phyloP scores from a whole-genome alignment of 495 filamentous ascomycete genomes.

The Aspergillus incahuasiensis region DNA sequence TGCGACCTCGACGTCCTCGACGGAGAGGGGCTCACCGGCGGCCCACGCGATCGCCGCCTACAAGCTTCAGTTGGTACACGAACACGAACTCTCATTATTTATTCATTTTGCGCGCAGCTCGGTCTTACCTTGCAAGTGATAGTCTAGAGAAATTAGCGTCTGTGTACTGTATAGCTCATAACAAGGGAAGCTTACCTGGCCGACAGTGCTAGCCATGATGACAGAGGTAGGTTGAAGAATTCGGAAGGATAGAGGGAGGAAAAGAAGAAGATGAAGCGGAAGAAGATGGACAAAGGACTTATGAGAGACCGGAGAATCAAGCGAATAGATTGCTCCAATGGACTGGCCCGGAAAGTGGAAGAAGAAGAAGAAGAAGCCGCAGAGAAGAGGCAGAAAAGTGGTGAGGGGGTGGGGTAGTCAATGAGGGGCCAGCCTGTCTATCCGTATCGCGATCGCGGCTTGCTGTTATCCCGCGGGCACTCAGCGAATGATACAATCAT shows the following conservation, averaged over 20 bases:
- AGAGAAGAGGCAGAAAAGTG: constrained; percentile 18
- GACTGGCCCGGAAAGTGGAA: constrained; percentile 17
- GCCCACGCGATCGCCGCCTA: constrained; percentile 96
- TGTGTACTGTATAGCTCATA: not conserved
- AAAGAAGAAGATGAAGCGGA: constrained; percentile 4
- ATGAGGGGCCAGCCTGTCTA: not conserved
- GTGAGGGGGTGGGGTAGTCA: constrained; percentile 15
- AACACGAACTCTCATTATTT: constrained; percentile 13
- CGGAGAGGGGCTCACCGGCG: constrained; percentile 77
- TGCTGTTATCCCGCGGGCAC: not conserved
- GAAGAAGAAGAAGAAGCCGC: constrained; percentile 15
- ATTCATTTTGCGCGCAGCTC: not conserved
- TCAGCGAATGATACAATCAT: not conserved
- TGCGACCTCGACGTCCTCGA: constrained; percentile 89
- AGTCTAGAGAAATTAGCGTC: constrained; percentile 44
- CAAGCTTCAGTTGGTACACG: constrained; percentile 14
- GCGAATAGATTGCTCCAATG: constrained; percentile 16
- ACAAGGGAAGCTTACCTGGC: constrained; percentile 42
- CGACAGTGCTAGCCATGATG: constrained; percentile 49
- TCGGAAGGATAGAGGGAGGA: not conserved
- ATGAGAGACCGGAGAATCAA: constrained; percentile 3
- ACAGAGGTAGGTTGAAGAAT: not conserved
- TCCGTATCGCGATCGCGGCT: not conserved
- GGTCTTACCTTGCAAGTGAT: constrained; percentile 67
- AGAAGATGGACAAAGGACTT: not conserved